These are phyloP conservation scores for Tephrocybe rancida DNA, from an alignment of 768 basidiomycete species.

Conservation along the genomic window DNA sequence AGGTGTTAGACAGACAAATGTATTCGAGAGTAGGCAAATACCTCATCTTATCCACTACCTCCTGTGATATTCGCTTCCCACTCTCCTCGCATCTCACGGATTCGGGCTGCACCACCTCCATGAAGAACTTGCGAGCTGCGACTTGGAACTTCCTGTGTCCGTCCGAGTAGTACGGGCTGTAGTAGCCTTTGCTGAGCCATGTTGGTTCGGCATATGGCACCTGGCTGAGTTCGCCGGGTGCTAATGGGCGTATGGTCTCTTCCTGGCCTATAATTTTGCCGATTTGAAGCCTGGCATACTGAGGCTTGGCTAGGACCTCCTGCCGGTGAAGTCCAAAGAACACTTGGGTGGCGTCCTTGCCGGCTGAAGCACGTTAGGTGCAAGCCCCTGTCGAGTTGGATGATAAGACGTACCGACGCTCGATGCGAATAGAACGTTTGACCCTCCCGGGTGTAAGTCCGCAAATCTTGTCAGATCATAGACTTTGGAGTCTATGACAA, in stretches of 20 bases:
- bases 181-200: slow-evolving; percentile 71
- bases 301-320: slow-evolving; percentile 75
- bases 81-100: slow-evolving; percentile 80
- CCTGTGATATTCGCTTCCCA: slow-evolving; percentile 84
- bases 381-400: not conserved
- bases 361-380: slow-evolving; percentile 41
- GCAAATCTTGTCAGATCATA: slow-evolving; percentile 84
- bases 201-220: slow-evolving; percentile 89
- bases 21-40: slow-evolving; percentile 25
- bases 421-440: slow-evolving; percentile 68
- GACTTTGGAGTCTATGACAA: slow-evolving; percentile 79
- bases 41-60: slow-evolving; percentile 84
- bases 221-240: slow-evolving; percentile 65
- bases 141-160: slow-evolving; percentile 76
- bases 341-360: slow-evolving; percentile 75
- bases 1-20: not conserved
- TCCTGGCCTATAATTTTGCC: slow-evolving; percentile 62
- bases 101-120: slow-evolving; percentile 74
- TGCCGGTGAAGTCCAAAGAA: slow-evolving; percentile 88
- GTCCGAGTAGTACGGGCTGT: slow-evolving; percentile 78
- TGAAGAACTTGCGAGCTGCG: slow-evolving; percentile 75
- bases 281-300: slow-evolving; percentile 71
- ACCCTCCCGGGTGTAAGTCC: slow-evolving; percentile 82
- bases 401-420: slow-evolving; percentile 55
- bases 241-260: slow-evolving; percentile 53